Evolutionary conservation across 2,329 filamentous ascomycete species (phyloP).

Genomic region (Claviceps lovelessii): DNA sequence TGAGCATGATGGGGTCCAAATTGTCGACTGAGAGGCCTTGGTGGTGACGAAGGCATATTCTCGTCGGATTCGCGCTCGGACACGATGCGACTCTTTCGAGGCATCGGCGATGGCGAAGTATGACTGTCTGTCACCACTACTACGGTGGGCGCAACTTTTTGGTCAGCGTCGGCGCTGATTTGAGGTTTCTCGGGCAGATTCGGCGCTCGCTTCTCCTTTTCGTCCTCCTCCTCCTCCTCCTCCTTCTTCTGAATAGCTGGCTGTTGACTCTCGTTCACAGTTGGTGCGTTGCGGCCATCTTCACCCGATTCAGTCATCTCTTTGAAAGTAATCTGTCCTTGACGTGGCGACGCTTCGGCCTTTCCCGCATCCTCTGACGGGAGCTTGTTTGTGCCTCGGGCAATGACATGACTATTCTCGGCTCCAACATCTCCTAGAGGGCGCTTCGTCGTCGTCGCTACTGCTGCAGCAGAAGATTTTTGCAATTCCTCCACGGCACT

Average conservation of each 20-base stretch:
- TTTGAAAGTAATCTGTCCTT: not conserved
- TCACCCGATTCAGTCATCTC: not conserved
- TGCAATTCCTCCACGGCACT: constrained; percentile 12
- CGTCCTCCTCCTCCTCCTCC: not conserved
- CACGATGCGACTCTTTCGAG: not conserved
- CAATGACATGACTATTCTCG: not conserved
- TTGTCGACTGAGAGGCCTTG: not conserved
- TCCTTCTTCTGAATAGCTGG: not conserved
- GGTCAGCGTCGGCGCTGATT: not conserved
- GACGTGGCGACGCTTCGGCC: not conserved
- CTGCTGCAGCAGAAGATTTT: constrained; percentile 15
- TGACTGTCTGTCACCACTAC: not conserved
- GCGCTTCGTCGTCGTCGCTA: not conserved
- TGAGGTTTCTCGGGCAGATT: not conserved
- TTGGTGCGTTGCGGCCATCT: not conserved
- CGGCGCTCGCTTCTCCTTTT: not conserved
- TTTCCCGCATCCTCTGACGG: not conserved
- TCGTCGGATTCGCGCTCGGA: not conserved
- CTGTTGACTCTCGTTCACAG: not conserved
- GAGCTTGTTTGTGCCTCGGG: not conserved
- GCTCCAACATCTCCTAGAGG: not conserved
- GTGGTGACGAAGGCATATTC: not conserved
- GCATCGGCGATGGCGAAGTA: constrained; percentile 3
- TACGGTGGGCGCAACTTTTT: not conserved
- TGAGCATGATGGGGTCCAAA: not conserved